These are phyloP conservation scores for Leptographium galeiforme DNA, from an alignment of 2,329 filamentous ascomycete species.

Conservation along the genomic window DNA sequence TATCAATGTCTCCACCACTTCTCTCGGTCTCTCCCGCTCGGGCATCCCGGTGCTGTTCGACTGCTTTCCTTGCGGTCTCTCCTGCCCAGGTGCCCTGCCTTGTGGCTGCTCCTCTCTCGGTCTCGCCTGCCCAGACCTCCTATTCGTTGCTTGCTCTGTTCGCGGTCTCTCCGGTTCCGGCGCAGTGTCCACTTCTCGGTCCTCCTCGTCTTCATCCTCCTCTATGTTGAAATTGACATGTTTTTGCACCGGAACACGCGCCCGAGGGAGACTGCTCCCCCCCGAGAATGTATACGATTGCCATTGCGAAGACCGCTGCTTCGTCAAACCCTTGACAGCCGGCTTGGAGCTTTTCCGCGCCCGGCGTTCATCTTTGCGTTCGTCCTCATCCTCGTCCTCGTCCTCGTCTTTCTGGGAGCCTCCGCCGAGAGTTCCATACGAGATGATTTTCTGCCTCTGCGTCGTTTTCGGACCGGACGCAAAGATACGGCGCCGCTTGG, in stretches of 20 bases:
- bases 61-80: no score
- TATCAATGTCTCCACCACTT: slow-evolving; percentile 12
- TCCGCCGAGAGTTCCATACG: background rate
- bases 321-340: slow-evolving; percentile 10
- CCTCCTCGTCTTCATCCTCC: slow-evolving; percentile 12
- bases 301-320: slow-evolving; percentile 9
- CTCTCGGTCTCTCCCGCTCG: background rate
- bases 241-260: no score
- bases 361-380: background rate
- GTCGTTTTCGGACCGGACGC: background rate
- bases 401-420: slow-evolving; percentile 3
- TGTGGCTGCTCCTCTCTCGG: no score
- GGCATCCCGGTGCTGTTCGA: no score
- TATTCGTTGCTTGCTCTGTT: no score
- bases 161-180: background rate
- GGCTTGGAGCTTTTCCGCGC: slow-evolving; percentile 1
- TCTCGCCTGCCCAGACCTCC: no score
- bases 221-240: background rate
- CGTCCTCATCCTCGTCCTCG: slow-evolving; percentile 6
- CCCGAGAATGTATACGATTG: slow-evolving; percentile 9
- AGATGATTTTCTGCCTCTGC: slow-evolving; percentile 1
- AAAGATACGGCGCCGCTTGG: slow-evolving; percentile 3
- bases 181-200: background rate
- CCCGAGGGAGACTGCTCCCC: background rate
- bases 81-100: no score